Evolutionary conservation across 192 early-diverging fungal species (phyloP).

Genomic region (Coemansia sp.): DNA sequence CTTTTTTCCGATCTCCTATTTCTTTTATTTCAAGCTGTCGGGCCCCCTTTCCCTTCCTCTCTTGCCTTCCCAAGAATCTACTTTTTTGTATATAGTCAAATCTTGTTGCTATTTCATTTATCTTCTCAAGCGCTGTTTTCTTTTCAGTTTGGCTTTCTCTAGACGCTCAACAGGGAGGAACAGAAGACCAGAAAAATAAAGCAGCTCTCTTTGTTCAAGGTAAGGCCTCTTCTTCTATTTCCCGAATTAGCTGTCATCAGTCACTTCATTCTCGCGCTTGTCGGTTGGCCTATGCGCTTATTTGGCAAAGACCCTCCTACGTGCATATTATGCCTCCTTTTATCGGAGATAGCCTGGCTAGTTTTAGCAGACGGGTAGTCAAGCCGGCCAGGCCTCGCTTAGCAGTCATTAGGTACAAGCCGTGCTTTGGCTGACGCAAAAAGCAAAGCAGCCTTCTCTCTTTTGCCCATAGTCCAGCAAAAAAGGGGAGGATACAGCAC

Average conservation of each 20-base stretch:
- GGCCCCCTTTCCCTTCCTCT: background rate
- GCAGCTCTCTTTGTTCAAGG: background rate
- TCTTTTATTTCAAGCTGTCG: background rate
- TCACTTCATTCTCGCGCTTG: background rate
- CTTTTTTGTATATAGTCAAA: slow-evolving; percentile 6
- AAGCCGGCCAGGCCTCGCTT: too few species aligned
- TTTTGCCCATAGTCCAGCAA: too few species aligned
- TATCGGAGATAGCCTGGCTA: too few species aligned
- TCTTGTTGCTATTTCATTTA: background rate
- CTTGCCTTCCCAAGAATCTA: background rate
- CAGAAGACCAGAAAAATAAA: background rate
- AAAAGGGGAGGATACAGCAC: too few species aligned
- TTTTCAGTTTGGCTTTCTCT: slow-evolving; percentile 5
- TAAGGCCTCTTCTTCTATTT: background rate
- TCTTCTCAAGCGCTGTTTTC: background rate
- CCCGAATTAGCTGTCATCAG: background rate
- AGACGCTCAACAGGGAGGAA: background rate
- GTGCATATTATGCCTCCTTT: too few species aligned
- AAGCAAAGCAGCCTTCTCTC: too few species aligned
- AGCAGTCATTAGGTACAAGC: too few species aligned
- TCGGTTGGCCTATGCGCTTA: background rate
- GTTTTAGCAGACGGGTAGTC: too few species aligned
- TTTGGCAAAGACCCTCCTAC: background rate
- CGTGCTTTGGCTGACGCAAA: too few species aligned
- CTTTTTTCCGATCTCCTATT: background rate